A percentile compares a stretch with the other conserved stretches of the same genome.
Evolutionary conservation across 495 filamentous ascomycete genomes (phyloP).

Genomic region (Venustampulla echinocandica): DNA sequence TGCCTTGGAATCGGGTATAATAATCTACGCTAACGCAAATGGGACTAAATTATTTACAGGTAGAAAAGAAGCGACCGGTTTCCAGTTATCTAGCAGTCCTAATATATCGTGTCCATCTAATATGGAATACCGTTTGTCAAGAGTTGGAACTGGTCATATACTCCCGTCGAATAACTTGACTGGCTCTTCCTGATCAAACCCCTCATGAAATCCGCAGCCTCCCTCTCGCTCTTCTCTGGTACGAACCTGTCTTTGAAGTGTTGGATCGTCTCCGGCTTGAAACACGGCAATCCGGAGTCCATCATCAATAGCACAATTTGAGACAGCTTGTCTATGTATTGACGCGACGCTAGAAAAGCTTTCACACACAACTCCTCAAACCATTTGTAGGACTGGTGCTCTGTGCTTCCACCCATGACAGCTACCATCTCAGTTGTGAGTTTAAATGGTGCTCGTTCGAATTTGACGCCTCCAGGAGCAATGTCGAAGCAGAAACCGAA

Average conservation of each 20-base stretch:
- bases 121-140: conserved; percentile 98
- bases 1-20: too few relatives aligned
- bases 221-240: conserved; percentile 83
- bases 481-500: conserved; percentile 99
- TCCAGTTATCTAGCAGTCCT: background rate
- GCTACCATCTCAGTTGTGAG: conserved; percentile 94
- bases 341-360: conserved; percentile 85
- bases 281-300: conserved; percentile 92
- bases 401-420: conserved; percentile 86
- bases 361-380: conserved; percentile 97
- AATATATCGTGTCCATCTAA: conserved; percentile 6
- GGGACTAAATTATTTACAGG: too few relatives aligned
- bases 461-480: conserved; percentile 89
- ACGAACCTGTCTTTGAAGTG: conserved; percentile 93
- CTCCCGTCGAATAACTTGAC: conserved; percentile 76
- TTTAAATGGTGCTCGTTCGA: conserved; percentile 98
- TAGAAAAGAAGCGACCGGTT: too few relatives aligned
- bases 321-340: conserved; percentile 73
- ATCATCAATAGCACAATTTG: conserved; percentile 93
- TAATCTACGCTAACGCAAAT: too few relatives aligned
- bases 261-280: conserved; percentile 91
- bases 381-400: conserved; percentile 83
- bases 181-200: conserved; percentile 83
- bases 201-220: conserved; percentile 90
- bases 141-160: conserved; percentile 95